Base-by-base conservation (phyloP, 2,329 filamentous ascomycete species). In the Hortaea sp. region DNA sequence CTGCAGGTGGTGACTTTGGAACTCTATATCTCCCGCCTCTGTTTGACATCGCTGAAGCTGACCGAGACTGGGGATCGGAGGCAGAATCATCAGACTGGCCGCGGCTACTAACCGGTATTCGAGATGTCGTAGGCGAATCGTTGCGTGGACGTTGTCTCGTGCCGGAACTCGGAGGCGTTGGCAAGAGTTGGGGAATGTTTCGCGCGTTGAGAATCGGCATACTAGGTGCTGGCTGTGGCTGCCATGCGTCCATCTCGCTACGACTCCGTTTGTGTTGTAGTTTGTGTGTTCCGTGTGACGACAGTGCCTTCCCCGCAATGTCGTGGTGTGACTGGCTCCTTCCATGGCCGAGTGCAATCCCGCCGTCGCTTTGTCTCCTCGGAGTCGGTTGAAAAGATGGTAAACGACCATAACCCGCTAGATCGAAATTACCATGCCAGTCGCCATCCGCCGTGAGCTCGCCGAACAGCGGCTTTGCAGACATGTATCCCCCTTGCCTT, bases 281-380 rank as follows among this genome's bases (percentile, higher is more conserved):
- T 40, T 38, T 52, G 28, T 54, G 54, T 35, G 52, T 53, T 20
- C 44, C 29, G 7, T 51, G 53, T 20, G 51, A 42, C 39, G 52
- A 46, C 38, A 58, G 48, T 12, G 46, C 46, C 44, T 51, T 50
- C 34, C 47, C 50, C 30, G 53, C 52, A 27, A 57, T 57, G 43
- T 62, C 59, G 42, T 61, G 57, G 53, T 80, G 71, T 39, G 78
- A 81, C 48, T 74, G 67, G 54, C 72, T 79, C 53, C 77, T 70
- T 45, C 73, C 71, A 52, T 76, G 63, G 58, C 50, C 64, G 69
- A 49, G 74, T 66, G 54, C 73, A 53, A 84, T 66, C 60, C 75
- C 80, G n/a, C 84, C 82, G 58, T 89, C 85, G 39, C 84, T 86
- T 20, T 81, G 82, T 63, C 82, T 75, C 52, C 82, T 58, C n/a